phyloP scores from a whole-genome alignment of 176 grass and related monocot species.

The Oryza glaberrima region DNA sequence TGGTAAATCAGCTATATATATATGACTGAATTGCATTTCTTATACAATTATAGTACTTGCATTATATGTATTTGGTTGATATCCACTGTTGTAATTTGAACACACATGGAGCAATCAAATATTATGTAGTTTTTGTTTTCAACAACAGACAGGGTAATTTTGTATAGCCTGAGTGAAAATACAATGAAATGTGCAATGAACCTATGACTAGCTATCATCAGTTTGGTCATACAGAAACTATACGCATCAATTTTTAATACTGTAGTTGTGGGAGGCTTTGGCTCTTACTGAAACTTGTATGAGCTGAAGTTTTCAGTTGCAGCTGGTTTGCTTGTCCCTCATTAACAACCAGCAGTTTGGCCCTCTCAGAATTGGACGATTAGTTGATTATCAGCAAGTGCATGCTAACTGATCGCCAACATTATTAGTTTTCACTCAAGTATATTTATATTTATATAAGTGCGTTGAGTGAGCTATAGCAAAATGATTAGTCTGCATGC shows the following conservation, averaged over 20 bases:
- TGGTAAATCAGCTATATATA: neutral
- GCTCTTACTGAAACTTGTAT: neutral
- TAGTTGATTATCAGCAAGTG: neutral
- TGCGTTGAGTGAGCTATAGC: conserved; percentile 15
- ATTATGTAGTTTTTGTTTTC: neutral
- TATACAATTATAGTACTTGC: neutral
- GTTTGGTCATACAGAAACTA: neutral
- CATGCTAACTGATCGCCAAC: conserved; percentile 29
- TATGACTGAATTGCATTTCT: neutral
- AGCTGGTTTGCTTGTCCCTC: neutral
- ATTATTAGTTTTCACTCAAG: conserved; percentile 32
- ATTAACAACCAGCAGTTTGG: conserved; percentile 9
- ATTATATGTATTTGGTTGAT: neutral
- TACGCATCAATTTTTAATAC: neutral
- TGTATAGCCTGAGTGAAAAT: neutral
- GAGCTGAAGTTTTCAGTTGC: neutral
- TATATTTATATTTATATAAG: neutral
- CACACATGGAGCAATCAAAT: neutral
- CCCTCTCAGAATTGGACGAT: neutral
- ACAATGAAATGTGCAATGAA: neutral
- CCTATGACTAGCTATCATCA: neutral
- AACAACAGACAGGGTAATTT: neutral
- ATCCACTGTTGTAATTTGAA: neutral
- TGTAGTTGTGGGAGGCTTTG: neutral
- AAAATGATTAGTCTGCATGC: conserved; percentile 41